Conservation (phyloP, 73 alveolate species). For the Blepharisma japonicum region DNA sequence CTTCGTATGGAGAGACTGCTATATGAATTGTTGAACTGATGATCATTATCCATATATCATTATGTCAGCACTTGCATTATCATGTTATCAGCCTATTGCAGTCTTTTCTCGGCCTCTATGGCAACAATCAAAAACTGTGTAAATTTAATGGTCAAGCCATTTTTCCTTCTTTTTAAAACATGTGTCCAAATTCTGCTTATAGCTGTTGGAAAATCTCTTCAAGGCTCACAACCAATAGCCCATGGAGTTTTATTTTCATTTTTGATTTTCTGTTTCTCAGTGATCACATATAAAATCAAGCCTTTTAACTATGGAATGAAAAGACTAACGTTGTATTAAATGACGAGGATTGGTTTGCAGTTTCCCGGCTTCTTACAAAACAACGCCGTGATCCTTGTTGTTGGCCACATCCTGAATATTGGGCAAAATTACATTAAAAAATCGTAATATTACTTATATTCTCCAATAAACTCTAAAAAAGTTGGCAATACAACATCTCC, state of each 20-base stretch:
- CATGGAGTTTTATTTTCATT: constrained; percentile 20
- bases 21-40: background rate
- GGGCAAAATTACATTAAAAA: too few relatives aligned
- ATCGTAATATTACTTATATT: too few relatives aligned
- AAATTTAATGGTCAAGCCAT: constrained; percentile 28
- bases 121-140: constrained; percentile 31
- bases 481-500: too few relatives aligned
- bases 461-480: too few relatives aligned
- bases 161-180: constrained; percentile 27
- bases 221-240: background rate
- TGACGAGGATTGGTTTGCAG: too few relatives aligned
- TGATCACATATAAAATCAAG: constrained; percentile 3
- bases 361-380: too few relatives aligned
- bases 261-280: background rate
- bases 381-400: too few relatives aligned
- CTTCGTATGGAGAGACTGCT: constrained; percentile 24
- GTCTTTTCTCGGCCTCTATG: constrained; percentile 29
- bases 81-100: constrained; percentile 21
- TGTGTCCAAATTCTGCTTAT: constrained; percentile 25
- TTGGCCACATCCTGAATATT: too few relatives aligned
- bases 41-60: constrained; percentile 20
- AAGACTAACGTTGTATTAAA: too few relatives aligned
- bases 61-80: constrained; percentile 8
- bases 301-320: constrained; percentile 27
- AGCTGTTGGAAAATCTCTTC: constrained; percentile 4